These are phyloP conservation scores for Linnemannia hyalina DNA, from an alignment of 192 early-diverging fungal genomes.

Conservation along the genomic window DNA sequence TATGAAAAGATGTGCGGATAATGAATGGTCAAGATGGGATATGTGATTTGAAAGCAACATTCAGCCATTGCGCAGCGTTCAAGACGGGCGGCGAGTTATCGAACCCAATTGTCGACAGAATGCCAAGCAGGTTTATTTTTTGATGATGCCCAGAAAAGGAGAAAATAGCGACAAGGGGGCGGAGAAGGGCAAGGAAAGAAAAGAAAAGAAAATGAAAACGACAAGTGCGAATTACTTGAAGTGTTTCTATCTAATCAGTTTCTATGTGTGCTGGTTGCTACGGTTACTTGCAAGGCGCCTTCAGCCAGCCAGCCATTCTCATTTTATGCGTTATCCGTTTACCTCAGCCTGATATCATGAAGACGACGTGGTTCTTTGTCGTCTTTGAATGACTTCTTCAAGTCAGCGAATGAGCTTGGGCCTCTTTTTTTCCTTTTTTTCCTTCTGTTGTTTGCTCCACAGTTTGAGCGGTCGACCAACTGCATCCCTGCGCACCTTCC, in stretches of 20 bases:
- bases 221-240: too few species aligned
- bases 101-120: neutral
- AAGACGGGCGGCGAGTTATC: neutral
- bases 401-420: too few species aligned
- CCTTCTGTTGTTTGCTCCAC: neutral
- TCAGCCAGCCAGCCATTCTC: too few species aligned
- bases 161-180: neutral
- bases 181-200: neutral
- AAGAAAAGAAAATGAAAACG: neutral
- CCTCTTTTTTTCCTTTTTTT: neutral
- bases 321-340: too few species aligned
- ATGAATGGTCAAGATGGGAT: neutral
- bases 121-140: slow-evolving; percentile 3
- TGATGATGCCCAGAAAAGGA: neutral
- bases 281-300: too few species aligned
- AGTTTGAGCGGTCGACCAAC: neutral
- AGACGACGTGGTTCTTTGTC: too few species aligned
- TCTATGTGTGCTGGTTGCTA: too few species aligned
- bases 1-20: neutral
- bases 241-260: too few species aligned
- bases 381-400: too few species aligned
- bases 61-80: neutral
- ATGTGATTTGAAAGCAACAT: slow-evolving; percentile 4
- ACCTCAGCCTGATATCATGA: too few species aligned
- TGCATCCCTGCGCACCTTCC: neutral